These are phyloP conservation scores for Arthroderma sp. DNA, from an alignment of 2,329 filamentous ascomycete genomes.

Conservation along the genomic window DNA sequence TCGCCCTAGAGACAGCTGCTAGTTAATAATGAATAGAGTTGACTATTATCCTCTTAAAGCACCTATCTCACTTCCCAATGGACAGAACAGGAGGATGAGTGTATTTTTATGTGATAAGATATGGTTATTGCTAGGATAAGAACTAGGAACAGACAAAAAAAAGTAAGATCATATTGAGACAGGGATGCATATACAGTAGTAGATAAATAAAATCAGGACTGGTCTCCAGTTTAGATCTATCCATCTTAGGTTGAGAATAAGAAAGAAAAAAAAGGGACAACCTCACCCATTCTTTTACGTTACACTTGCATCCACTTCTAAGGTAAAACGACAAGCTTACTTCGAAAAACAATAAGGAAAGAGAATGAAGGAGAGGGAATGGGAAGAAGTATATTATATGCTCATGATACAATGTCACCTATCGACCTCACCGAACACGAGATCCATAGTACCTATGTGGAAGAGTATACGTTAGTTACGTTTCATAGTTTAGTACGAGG, in stretches of 20 bases:
- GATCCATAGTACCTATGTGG: slow-evolving; percentile 55
- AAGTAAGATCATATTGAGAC: neutral
- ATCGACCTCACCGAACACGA: slow-evolving; percentile 67
- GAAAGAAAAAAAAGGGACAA: neutral
- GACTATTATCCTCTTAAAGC: too few relatives aligned
- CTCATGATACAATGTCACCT: slow-evolving; percentile 27
- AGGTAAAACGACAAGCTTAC: neutral
- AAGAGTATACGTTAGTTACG: slow-evolving; percentile 9
- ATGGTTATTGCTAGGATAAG: neutral
- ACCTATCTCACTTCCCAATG: neutral
- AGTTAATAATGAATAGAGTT: too few relatives aligned
- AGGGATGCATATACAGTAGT: slow-evolving; percentile 1
- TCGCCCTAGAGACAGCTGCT: too few relatives aligned
- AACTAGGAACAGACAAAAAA: neutral
- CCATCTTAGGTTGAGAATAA: neutral
- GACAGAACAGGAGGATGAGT: too few relatives aligned
- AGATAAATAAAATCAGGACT: neutral
- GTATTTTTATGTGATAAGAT: neutral
- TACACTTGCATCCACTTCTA: neutral
- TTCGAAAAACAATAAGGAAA: neutral
- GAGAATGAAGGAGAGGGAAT: neutral
- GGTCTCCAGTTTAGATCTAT: slow-evolving; percentile 1
- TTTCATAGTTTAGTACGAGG: neutral
- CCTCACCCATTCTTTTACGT: slow-evolving; percentile 4
- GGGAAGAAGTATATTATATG: slow-evolving; percentile 6